These are phyloP conservation scores for Lentinula sp. DNA, from an alignment of 768 basidiomycete genomes.

Conservation along the genomic window DNA sequence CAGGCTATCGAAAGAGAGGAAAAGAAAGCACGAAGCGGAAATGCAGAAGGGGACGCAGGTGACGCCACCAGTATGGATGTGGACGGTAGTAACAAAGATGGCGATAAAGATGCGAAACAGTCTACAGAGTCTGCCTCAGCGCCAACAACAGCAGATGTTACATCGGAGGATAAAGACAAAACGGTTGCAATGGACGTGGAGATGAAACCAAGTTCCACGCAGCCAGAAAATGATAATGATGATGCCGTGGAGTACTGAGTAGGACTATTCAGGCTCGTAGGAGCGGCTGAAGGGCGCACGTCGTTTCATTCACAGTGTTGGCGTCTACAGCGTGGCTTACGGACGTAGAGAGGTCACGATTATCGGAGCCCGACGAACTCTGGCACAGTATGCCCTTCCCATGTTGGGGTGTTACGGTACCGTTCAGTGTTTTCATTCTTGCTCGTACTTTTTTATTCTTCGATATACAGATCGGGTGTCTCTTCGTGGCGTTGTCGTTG, in stretches of 20 bases:
- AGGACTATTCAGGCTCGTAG: background rate
- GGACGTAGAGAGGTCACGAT: background rate
- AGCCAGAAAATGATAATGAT: constrained; percentile 56
- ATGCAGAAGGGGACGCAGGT: constrained; percentile 9
- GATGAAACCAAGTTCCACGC: constrained; percentile 32
- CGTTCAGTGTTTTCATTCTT: background rate
- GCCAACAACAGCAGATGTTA: background rate
- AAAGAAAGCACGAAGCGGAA: background rate
- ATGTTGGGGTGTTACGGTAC: background rate
- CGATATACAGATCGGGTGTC: background rate
- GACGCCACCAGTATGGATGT: constrained; percentile 27
- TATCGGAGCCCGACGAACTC: background rate
- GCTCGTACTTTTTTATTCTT: background rate
- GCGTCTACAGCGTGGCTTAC: background rate
- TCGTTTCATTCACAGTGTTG: background rate
- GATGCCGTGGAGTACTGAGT: constrained; percentile 68
- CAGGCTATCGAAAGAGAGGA: constrained; percentile 17
- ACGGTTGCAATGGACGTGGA: constrained; percentile 33
- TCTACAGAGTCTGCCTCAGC: constrained; percentile 1
- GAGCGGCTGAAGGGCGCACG: background rate
- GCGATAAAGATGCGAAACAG: background rate
- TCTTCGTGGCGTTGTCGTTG: background rate
- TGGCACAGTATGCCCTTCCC: background rate
- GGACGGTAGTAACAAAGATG: background rate
- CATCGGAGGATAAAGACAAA: constrained; percentile 26